A percentile compares a stretch with the other conserved stretches of the same genome.
Conservation (phyloP, 1,139 yeast species). For the Yamadazyma aaseri region DNA sequence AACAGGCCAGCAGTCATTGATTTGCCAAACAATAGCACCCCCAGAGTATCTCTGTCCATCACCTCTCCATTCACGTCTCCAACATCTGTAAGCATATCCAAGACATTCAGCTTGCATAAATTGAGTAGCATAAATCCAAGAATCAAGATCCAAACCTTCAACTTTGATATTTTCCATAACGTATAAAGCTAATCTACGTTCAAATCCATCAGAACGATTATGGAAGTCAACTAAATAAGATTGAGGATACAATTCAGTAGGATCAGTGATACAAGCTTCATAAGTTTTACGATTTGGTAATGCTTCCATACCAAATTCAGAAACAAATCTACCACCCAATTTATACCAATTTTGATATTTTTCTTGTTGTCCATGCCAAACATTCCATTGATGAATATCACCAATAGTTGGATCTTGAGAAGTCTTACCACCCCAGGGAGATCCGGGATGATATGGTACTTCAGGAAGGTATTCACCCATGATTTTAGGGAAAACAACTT, state of each 20-base stretch:
- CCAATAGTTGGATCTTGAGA: constrained; percentile 38
- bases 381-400: constrained; percentile 50
- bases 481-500: constrained; percentile 30
- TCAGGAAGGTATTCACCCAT: constrained; percentile 21
- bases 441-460: constrained; percentile 39
- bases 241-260: constrained; percentile 34
- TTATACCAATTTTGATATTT: constrained; percentile 42
- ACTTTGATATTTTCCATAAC: constrained; percentile 42
- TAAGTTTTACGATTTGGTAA: constrained; percentile 33
- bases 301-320: constrained; percentile 50
- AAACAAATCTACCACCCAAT: constrained; percentile 41
- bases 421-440: constrained; percentile 41
- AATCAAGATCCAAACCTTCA: constrained; percentile 27
- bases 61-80: constrained; percentile 47
- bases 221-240: constrained; percentile 37
- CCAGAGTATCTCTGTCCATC: constrained; percentile 31
- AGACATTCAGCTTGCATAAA: constrained; percentile 51
- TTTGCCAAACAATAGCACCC: constrained; percentile 51
- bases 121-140: constrained; percentile 50
- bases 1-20: constrained; percentile 53
- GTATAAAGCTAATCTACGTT: constrained; percentile 42
- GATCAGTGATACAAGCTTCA: constrained; percentile 28
- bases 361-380: constrained; percentile 48
- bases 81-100: constrained; percentile 43
- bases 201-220: constrained; percentile 45